Percentiles rank a stretch among this genome's conserved stretches.
phyloP scores from a whole-genome alignment of 2,329 filamentous ascomycete species.

The Aspergillus ochraceoroseus region DNA sequence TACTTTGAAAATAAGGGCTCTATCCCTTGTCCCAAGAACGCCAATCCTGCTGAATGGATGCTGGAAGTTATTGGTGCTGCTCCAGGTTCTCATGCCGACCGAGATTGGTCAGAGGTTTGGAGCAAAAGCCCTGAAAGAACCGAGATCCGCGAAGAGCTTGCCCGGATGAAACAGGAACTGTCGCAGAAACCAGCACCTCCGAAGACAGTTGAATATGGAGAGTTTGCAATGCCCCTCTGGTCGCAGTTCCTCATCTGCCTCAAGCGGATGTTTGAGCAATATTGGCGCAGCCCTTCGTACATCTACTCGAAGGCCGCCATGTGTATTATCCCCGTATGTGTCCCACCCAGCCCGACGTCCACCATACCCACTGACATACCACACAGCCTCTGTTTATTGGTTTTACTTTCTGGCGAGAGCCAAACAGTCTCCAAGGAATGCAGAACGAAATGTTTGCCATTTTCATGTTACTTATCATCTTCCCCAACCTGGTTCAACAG shows the following conservation, averaged over 20 bases:
- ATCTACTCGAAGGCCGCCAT: constrained; percentile 75
- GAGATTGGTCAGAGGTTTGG: constrained; percentile 61
- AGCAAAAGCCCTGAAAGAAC: constrained; percentile 51
- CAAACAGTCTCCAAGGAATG: constrained; percentile 70
- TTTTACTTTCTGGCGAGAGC: constrained; percentile 70
- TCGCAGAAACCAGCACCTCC: constrained; percentile 26
- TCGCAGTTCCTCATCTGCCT: constrained; percentile 63
- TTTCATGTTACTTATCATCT: constrained; percentile 75
- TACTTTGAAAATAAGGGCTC: constrained; percentile 63
- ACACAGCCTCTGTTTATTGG: constrained; percentile 68
- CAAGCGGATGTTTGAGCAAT: constrained; percentile 75
- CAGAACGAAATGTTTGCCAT: constrained; percentile 86
- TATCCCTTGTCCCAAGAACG: constrained; percentile 52
- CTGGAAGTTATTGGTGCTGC: constrained; percentile 54
- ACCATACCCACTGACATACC: not conserved
- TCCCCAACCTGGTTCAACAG: constrained; percentile 51
- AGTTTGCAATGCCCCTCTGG: constrained; percentile 71
- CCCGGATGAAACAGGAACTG: constrained; percentile 34
- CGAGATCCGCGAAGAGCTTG: constrained; percentile 47
- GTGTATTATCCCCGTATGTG: constrained; percentile 60
- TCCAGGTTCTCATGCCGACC: constrained; percentile 55
- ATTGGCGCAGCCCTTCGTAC: constrained; percentile 83
- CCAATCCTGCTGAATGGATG: constrained; percentile 67
- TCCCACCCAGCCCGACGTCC: constrained; percentile 45
- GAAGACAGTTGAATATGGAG: constrained; percentile 58